These are phyloP conservation scores for Neocallimastix lanati DNA, from an alignment of 192 early-diverging fungal species.

Conservation along the genomic window DNA sequence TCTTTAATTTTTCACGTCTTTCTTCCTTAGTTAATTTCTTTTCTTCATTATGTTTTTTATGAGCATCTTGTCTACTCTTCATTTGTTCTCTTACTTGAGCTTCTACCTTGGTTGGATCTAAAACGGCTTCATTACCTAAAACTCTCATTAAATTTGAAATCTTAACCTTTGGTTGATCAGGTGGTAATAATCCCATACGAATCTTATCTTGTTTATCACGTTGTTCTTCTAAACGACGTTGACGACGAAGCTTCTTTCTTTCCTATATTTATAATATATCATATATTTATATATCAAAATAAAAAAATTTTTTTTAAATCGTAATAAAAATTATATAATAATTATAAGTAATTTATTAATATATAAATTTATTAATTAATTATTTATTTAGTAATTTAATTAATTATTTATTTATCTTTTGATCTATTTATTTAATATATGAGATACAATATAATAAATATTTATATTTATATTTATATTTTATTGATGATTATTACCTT, in stretches of 20 bases:
- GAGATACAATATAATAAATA: too few species aligned
- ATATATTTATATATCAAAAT: background rate
- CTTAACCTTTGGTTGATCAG: constrained; percentile 80
- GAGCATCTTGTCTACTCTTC: constrained; percentile 52
- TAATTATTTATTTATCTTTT: too few species aligned
- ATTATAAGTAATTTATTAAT: too few species aligned
- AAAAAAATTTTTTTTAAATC: too few species aligned
- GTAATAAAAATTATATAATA: too few species aligned
- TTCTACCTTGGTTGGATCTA: constrained; percentile 88
- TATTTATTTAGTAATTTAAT: too few species aligned
- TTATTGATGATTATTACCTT: too few species aligned
- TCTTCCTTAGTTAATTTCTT: constrained; percentile 79
- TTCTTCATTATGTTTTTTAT: constrained; percentile 65
- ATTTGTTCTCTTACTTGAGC: constrained; percentile 77
- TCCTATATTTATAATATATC: constrained; percentile 50
- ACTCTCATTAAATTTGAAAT: constrained; percentile 89
- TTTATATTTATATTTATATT: too few species aligned
- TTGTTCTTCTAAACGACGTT: constrained; percentile 60
- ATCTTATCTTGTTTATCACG: constrained; percentile 92
- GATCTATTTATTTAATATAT: too few species aligned
- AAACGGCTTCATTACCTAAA: constrained; percentile 82
- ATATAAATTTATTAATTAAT: too few species aligned
- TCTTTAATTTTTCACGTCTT: constrained; percentile 48
- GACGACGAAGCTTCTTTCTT: constrained; percentile 78
- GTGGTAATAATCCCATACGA: constrained; percentile 73